Evolutionary conservation across 1,284 basidiomycete genomes (phyloP), one percentile per base, ranked within the genome.

Genomic region (Amylostereum areolatum): DNA sequence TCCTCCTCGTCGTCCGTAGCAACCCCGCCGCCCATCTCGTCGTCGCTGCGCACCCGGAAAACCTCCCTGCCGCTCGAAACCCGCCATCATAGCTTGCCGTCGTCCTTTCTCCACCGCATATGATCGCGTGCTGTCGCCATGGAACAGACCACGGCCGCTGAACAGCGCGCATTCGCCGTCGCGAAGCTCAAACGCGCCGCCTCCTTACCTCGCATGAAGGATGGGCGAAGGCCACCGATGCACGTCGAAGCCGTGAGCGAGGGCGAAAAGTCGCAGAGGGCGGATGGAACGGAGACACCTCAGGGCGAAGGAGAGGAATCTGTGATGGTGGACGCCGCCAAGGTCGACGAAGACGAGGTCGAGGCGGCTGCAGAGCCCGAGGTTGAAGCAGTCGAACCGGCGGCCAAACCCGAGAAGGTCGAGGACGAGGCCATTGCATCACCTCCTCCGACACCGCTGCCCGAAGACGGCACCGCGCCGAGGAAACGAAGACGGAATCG

Each of bases 101-200:
- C 18, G 18, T 18, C 18, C 18, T 18, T 18, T 18, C 18, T 18
- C 18, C 18, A 18, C 18, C 18, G 18, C 18, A 18, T 18, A 18
- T 18, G 18, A 18, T 18, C 18, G 18, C 18, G 18, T 18, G 18
- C 18, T 18, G 18, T 18, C 18, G 18, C 18, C 18, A 75, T 71
- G 70, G 77, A 79, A 57, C 56, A 55, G 39, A 62, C 74, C 42
- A 68, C 77, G 49, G 73, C 78, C 72, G 78, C 84, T 48, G 79
- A 85, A 59, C 79, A 85, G 60, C 79, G 92, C 52, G 88, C 89
- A 60, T 80, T 81, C 51, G 88, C 90, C n/a, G 84, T 94, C 52
- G 89, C 89, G 48, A 91, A 85, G 70, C 80, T 95, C 56, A 92
- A 89, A 68, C 82, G 92, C 57, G 91, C 92, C 35, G 89, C 91